Conservation (phyloP, 768 basidiomycete species). For the Galerina sulciceps region DNA sequence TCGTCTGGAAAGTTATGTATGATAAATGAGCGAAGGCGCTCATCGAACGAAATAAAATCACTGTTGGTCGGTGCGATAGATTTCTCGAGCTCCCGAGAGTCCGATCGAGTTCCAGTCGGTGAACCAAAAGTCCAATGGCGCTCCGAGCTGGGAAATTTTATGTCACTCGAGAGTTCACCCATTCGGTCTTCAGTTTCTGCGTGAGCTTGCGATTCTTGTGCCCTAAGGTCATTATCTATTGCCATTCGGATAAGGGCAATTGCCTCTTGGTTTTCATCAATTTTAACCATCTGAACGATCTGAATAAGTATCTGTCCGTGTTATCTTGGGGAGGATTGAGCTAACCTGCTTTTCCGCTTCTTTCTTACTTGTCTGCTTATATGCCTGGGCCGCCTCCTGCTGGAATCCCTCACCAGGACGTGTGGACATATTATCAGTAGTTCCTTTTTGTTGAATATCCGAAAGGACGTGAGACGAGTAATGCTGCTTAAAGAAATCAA, state of each 20-base stretch:
- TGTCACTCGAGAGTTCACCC: no score
- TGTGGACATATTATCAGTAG: conserved; percentile 31
- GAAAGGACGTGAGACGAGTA: conserved; percentile 21
- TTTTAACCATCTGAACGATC: conserved; percentile 22
- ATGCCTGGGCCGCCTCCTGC: conserved; percentile 32
- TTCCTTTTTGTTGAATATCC: conserved; percentile 29
- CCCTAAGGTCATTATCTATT: conserved; percentile 23
- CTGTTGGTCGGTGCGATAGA: conserved; percentile 1
- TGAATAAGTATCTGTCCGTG: neutral
- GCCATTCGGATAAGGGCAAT: conserved; percentile 30
- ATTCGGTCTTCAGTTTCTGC: conserved; percentile 4
- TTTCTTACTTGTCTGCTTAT: conserved; percentile 30
- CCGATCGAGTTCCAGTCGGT: conserved; percentile 10
- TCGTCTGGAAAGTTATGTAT: conserved; percentile 14
- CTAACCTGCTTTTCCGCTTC: conserved; percentile 31
- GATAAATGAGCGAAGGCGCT: conserved; percentile 16
- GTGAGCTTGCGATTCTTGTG: neutral
- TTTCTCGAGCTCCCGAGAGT: neutral
- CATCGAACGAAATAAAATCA: conserved; percentile 10
- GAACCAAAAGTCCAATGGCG: conserved; percentile 15
- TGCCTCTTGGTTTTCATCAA: conserved; percentile 32
- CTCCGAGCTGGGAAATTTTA: neutral
- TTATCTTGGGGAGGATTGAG: neutral
- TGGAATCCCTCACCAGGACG: conserved; percentile 33
- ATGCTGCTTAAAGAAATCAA: conserved; percentile 36